Evolutionary conservation across 345 rosid species (phyloP).

Genomic region (Eucalyptus coolabah): DNA sequence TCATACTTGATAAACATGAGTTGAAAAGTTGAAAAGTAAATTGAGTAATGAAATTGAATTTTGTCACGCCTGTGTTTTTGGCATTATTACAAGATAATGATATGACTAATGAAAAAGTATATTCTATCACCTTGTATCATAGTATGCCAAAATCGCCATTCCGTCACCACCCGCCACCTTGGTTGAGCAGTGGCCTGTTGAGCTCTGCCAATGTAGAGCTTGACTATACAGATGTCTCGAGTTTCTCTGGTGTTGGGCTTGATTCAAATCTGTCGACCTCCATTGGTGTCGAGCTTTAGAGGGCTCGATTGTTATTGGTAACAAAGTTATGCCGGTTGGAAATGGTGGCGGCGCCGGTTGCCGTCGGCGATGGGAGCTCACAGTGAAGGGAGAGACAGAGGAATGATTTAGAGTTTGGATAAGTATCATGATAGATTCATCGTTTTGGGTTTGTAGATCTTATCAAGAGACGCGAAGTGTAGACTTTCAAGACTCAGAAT

Average conservation of each 20-base stretch:
- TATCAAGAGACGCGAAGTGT: background rate
- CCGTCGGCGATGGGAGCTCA: background rate
- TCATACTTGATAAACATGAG: background rate
- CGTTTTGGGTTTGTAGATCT: background rate
- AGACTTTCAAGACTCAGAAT: background rate
- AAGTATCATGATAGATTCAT: background rate
- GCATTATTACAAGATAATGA: background rate
- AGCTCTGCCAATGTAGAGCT: background rate
- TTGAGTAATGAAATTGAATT: background rate
- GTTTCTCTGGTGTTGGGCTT: accelerated
- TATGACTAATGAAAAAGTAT: background rate
- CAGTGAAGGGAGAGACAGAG: background rate
- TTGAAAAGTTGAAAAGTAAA: background rate
- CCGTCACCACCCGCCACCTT: background rate
- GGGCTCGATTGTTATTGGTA: background rate
- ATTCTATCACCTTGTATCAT: background rate
- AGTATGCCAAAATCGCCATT: background rate
- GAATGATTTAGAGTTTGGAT: background rate
- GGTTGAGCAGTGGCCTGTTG: background rate
- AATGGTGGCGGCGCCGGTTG: background rate
- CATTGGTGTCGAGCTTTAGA: background rate
- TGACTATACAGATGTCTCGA: background rate
- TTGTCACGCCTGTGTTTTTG: background rate
- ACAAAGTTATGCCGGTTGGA: background rate
- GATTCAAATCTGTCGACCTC: too few species aligned